These are phyloP conservation scores for Nectriaceae sp. DNA, from an alignment of 2,329 filamentous ascomycete genomes.

Conservation along the genomic window DNA sequence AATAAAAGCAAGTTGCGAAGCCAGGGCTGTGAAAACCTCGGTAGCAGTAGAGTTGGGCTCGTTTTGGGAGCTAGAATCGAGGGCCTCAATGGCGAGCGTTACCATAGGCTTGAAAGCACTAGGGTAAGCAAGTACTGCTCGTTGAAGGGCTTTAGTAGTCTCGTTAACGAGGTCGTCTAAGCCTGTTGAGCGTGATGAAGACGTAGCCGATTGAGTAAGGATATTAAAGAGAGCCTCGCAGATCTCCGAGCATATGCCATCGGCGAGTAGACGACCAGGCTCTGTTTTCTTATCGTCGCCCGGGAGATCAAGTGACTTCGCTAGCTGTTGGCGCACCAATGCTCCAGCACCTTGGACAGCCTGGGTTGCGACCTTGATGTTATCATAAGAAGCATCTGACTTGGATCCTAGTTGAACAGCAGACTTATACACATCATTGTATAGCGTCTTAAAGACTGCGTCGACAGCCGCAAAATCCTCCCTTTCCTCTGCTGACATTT, in stretches of 20 bases:
- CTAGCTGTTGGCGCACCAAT: slow-evolving; percentile 43
- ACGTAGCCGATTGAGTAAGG: slow-evolving; percentile 24
- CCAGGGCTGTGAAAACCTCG: slow-evolving; percentile 36
- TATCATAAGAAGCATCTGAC: slow-evolving; percentile 35
- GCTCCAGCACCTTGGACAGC: slow-evolving; percentile 49
- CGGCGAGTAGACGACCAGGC: slow-evolving; percentile 36
- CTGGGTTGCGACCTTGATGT: slow-evolving; percentile 43
- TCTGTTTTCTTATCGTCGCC: slow-evolving; percentile 1
- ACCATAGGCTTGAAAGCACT: slow-evolving; percentile 38
- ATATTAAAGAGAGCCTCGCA: slow-evolving; percentile 38
- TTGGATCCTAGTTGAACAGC: slow-evolving; percentile 35
- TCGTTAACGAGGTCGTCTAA: slow-evolving; percentile 44
- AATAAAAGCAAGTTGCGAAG: slow-evolving; percentile 49
- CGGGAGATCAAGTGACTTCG: slow-evolving; percentile 15
- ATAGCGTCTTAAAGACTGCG: slow-evolving; percentile 42
- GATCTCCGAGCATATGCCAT: slow-evolving; percentile 39
- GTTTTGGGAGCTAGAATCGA: slow-evolving; percentile 26
- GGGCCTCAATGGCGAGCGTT: slow-evolving; percentile 25
- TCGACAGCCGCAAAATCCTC: slow-evolving; percentile 39
- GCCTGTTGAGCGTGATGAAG: slow-evolving; percentile 17
- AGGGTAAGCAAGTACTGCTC: slow-evolving; percentile 38
- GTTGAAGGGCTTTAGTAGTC: slow-evolving; percentile 42
- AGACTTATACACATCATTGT: slow-evolving; percentile 45
- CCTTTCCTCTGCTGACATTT: slow-evolving; percentile 38
- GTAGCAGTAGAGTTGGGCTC: slow-evolving; percentile 20